These are phyloP conservation scores for Rhododendron henanense DNA, from an alignment of 148 eudicot genomes.

Conservation along the genomic window DNA sequence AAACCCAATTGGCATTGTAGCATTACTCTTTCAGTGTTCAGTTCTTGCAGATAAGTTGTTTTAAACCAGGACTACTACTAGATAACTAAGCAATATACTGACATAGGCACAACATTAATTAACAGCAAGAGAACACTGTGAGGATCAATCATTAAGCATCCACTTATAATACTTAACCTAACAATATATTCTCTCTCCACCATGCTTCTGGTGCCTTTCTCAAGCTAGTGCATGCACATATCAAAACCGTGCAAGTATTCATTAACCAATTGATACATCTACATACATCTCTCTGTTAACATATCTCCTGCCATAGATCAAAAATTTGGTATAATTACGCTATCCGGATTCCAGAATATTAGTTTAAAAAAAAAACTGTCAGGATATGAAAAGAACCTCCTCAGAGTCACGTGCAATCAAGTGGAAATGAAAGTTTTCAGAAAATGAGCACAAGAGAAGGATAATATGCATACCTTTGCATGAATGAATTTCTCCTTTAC, in stretches of 20 bases:
- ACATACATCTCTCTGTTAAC: background rate
- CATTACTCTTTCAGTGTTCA: background rate
- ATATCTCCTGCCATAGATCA: background rate
- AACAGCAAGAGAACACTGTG: background rate
- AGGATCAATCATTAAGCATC: background rate
- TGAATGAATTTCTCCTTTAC: slow-evolving; percentile 94
- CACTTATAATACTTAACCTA: background rate
- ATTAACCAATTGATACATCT: background rate
- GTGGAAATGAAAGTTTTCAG: background rate
- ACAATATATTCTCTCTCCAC: background rate
- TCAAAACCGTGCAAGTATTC: background rate
- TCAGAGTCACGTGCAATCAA: background rate
- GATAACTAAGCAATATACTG: background rate
- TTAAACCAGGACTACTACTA: background rate
- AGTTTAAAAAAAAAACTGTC: too few species aligned
- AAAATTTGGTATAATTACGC: background rate
- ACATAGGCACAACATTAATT: background rate
- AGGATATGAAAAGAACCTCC: background rate
- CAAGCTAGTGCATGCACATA: background rate
- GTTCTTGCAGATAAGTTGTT: background rate
- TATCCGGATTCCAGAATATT: background rate
- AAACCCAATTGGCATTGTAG: background rate
- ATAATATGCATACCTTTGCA: slow-evolving; percentile 58
- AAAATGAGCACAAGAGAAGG: background rate
- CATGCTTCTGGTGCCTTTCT: background rate